Conservation (phyloP, 176 grass and related monocot species). For the Melocanna baccifera region DNA sequence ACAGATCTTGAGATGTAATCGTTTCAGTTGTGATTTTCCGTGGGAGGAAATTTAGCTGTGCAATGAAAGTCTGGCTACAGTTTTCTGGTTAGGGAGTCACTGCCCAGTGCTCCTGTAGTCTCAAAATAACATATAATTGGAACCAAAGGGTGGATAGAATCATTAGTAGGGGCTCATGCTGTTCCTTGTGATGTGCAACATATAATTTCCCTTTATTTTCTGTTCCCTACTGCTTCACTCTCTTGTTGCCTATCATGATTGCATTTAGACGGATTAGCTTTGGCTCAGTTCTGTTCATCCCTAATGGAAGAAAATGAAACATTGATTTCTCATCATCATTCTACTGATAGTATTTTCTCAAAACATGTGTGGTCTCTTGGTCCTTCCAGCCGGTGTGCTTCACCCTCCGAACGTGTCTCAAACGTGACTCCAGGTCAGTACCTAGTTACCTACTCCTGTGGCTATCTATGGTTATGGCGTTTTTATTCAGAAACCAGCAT, state of each 20-base stretch:
- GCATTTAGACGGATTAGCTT: conserved; percentile 1
- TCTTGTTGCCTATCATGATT: conserved; percentile 3
- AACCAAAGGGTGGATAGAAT: conserved; percentile 33
- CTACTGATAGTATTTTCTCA: background rate
- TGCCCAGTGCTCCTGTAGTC: conserved; percentile 21
- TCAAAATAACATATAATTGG: conserved; percentile 29
- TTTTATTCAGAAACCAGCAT: conserved; percentile 4
- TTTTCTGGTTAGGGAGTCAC: conserved; percentile 15
- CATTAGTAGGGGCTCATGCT: conserved; percentile 16
- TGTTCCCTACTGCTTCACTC: background rate
- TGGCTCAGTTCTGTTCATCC: background rate
- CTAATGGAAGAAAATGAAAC: conserved; percentile 38
- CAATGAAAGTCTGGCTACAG: background rate
- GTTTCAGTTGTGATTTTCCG: background rate
- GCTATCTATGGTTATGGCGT: background rate
- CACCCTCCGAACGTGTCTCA: conserved; percentile 46
- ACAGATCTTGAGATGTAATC: background rate
- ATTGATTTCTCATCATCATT: conserved; percentile 36
- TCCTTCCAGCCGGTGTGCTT: conserved; percentile 26
- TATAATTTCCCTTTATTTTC: conserved; percentile 1
- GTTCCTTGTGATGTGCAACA: conserved; percentile 3
- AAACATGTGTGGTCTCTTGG: conserved; percentile 32
- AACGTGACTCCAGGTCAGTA: conserved; percentile 51
- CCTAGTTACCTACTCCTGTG: conserved; percentile 38
- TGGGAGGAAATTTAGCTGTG: background rate